Evolutionary conservation across 2,329 filamentous ascomycete genomes (phyloP), one percentile per base, ranked within the genome.

Genomic region (Fusarium proliferatum): DNA sequence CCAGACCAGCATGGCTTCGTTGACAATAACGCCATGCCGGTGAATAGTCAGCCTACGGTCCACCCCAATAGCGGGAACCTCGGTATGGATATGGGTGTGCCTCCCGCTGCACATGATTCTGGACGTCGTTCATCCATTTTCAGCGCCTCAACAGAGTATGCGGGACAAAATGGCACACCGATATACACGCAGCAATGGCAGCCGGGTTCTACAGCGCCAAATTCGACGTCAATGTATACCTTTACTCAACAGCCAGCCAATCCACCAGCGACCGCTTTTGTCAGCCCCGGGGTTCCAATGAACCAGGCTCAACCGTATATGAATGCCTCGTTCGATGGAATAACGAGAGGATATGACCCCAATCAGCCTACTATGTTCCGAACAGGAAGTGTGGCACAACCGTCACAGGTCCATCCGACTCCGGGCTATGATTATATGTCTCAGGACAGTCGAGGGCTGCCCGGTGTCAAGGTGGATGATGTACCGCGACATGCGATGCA

Each of bases 181-280:
- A 76, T 88, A 52, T 88, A 88, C 73, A 70, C 80, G 11, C 82
- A 82, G 34, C 77, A 81, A 15, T 88, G 86, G 87, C 85, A 85
- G 69, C 79, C 84, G 28, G 79, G 79, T 19, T 85, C 86, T 6
- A 81, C 83, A 2, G 81, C 84, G 1, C 79, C 86, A 0, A 82
- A 78, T 41, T 82, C 82, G 5, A 78, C 85, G 2, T 72, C 85
- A 1, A 79, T 88, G 69, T 89, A 88, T 71, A 76, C 85, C 2
- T 88, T 86, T 58, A 80, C 83, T 19, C 77, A 82, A 11, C 84
- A 86, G 59, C 82, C 83, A 28, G 69, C 80, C 9, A 77, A 79
- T 16, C 58, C 80, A 19, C 71, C 80, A 38, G 73, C 79, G 38
- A 62, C 80, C 3, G 72, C 81, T 2, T 84, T 81, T 66, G 78